Evolutionary conservation across 2,329 filamentous ascomycete species (phyloP).

Genomic region (Pestalotiopsis fici): DNA sequence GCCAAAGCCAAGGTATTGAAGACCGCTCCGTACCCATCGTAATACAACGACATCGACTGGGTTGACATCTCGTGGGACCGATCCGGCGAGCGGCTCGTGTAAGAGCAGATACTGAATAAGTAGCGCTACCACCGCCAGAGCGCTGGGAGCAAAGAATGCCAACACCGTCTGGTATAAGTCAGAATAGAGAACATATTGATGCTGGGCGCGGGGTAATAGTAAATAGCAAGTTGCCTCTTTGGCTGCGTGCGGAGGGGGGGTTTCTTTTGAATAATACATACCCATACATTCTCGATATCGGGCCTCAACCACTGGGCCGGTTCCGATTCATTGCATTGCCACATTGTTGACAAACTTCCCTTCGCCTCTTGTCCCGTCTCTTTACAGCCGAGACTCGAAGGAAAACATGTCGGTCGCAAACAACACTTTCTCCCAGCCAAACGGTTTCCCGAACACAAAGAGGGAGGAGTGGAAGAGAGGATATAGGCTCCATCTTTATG

Average conservation of each 20-base stretch:
- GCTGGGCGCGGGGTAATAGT: background rate
- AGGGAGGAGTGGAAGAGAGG: background rate
- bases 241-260: too few relatives aligned
- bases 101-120: constrained; percentile 24
- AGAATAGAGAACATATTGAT: background rate
- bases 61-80: constrained; percentile 2
- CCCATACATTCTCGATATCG: constrained; percentile 10
- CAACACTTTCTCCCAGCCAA: background rate
- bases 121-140: constrained; percentile 19
- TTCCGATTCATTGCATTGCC: background rate
- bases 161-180: constrained; percentile 18
- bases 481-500: background rate
- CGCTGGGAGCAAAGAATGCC: constrained; percentile 21
- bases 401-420: constrained; percentile 1
- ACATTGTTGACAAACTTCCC: background rate
- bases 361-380: background rate
- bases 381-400: background rate
- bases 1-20: background rate
- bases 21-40: constrained; percentile 9
- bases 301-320: background rate
- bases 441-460: background rate
- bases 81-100: constrained; percentile 15
- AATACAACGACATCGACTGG: constrained; percentile 4
- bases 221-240: too few relatives aligned
- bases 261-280: background rate